A percentile compares a stretch with the other conserved stretches of the same genome.
These are phyloP conservation scores for Sphaerostilbella broomeana DNA, from an alignment of 2,329 filamentous ascomycete genomes.

Conservation along the genomic window DNA sequence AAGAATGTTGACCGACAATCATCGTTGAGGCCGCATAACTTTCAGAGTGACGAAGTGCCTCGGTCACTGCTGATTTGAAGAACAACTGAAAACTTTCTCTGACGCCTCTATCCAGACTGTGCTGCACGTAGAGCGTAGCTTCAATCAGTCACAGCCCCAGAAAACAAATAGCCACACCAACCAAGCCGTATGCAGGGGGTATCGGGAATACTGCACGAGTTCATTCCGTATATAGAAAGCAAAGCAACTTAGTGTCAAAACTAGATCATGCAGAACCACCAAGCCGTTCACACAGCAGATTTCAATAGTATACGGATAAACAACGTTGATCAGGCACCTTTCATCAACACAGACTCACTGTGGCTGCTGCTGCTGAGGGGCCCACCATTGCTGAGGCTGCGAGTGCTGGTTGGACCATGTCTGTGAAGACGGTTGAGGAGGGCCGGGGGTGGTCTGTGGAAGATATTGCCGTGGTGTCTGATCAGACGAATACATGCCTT, in stretches of 20 bases:
- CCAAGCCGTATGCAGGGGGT: constrained; percentile 29
- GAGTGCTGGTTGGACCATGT: constrained; percentile 56
- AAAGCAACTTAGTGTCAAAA: no score
- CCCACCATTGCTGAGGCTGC: constrained; percentile 53
- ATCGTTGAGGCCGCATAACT: background rate
- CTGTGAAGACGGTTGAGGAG: constrained; percentile 45
- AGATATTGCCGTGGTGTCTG: constrained; percentile 62
- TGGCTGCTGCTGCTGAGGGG: constrained; percentile 43
- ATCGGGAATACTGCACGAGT: constrained; percentile 27
- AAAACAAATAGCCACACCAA: constrained; percentile 29
- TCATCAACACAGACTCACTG: background rate
- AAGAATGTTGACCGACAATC: background rate
- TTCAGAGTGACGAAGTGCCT: background rate
- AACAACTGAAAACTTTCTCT: constrained; percentile 14
- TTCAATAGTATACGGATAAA: constrained; percentile 11
- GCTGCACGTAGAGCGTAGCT: constrained; percentile 29
- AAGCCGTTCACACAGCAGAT: constrained; percentile 2
- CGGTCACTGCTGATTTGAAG: background rate
- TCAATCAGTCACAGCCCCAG: constrained; percentile 24
- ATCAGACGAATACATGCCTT: constrained; percentile 55
- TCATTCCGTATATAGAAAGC: constrained; percentile 16
- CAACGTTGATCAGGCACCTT: background rate
- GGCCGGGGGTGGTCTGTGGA: constrained; percentile 51
- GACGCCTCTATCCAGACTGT: constrained; percentile 36
- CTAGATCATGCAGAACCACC: no score